These are phyloP conservation scores for Colletotrichum sojae DNA, from an alignment of 2,329 filamentous ascomycete species.

Conservation along the genomic window DNA sequence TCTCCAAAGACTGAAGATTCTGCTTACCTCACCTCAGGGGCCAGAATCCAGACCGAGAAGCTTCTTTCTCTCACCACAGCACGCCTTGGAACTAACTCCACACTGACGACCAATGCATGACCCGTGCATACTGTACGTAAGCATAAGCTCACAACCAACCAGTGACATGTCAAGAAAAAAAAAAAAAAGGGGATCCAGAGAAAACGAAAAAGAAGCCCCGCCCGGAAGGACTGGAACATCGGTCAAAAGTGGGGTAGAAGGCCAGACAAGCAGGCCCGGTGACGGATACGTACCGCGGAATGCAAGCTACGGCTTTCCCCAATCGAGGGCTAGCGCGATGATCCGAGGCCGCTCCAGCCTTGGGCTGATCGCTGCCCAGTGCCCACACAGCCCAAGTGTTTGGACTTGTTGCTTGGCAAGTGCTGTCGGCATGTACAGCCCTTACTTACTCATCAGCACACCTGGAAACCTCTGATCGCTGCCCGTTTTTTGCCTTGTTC, in stretches of 20 bases:
- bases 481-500: background rate
- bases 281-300: too few species aligned
- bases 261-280: background rate
- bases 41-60: too few species aligned
- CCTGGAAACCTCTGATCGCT: background rate
- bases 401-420: background rate
- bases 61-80: too few species aligned
- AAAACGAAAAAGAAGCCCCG: background rate
- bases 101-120: too few species aligned
- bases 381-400: background rate
- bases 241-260: constrained; percentile 17
- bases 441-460: background rate
- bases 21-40: too few species aligned
- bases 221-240: constrained; percentile 27
- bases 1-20: too few species aligned
- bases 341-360: constrained; percentile 19
- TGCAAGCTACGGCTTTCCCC: background rate
- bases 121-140: too few species aligned
- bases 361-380: constrained; percentile 8
- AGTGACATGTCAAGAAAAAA: constrained; percentile 1
- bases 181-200: background rate
- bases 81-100: too few species aligned
- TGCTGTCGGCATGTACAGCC: background rate
- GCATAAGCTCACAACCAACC: too few species aligned
- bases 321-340: constrained; percentile 6